phyloP scores from a whole-genome alignment of 140 eudicot genomes.

The Oenanthe javanica region DNA sequence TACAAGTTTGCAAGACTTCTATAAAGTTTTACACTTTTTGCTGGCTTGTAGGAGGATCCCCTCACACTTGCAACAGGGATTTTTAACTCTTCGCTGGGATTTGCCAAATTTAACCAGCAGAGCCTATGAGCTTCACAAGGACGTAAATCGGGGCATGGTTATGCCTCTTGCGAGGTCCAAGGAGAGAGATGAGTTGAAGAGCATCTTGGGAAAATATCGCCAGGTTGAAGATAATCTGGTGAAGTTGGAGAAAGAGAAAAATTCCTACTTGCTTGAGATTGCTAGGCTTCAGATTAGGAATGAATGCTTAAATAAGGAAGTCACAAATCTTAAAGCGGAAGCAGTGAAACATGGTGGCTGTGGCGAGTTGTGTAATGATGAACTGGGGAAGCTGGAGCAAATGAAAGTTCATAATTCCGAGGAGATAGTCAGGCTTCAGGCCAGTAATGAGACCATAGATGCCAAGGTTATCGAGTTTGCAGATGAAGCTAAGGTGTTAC shows the following conservation, averaged over 20 bases:
- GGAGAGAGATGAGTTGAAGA: slow-evolving; percentile 2
- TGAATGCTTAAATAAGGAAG: neutral
- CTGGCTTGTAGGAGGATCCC: slow-evolving; percentile 10
- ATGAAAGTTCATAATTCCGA: neutral
- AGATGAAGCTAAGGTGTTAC: neutral
- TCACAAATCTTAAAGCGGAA: neutral
- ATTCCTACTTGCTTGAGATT: neutral
- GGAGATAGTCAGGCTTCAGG: neutral
- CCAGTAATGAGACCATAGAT: neutral
- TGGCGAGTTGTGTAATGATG: neutral
- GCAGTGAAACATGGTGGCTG: neutral
- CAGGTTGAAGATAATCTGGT: neutral
- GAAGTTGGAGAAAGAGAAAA: slow-evolving; percentile 3
- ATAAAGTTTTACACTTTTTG: neutral
- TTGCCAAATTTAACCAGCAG: slow-evolving; percentile 3
- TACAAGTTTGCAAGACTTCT: neutral
- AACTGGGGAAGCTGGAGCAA: neutral
- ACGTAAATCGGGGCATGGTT: neutral
- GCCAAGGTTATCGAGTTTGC: neutral
- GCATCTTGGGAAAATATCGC: neutral
- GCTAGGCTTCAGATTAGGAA: neutral
- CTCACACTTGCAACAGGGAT: neutral
- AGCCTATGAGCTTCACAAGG: slow-evolving; percentile 5
- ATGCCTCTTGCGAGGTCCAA: neutral
- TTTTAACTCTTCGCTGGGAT: slow-evolving; percentile 3